phyloP scores from a whole-genome alignment of 2,329 filamentous ascomycete species.

The Harringtonia lauricola region DNA sequence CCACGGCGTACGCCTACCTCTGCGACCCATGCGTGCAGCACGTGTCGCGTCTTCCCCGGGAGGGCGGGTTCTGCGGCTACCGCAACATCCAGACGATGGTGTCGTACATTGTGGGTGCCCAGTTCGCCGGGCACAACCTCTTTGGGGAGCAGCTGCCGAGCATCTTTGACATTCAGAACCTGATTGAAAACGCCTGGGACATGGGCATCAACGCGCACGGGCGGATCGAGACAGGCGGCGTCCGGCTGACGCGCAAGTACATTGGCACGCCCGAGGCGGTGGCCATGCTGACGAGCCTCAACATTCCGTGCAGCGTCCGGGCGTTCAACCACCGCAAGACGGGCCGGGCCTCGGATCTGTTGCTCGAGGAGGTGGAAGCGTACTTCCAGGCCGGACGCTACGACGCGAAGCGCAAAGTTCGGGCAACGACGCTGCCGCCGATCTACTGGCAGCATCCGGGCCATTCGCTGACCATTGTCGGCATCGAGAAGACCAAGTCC shows the following conservation, averaged over 20 bases:
- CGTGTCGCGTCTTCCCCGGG: constrained; percentile 68
- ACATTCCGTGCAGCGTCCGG: constrained; percentile 57
- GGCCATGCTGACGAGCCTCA: constrained; percentile 61
- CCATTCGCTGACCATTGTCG: constrained; percentile 84
- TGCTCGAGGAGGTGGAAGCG: constrained; percentile 57
- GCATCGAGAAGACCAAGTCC: constrained; percentile 59
- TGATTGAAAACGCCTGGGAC: constrained; percentile 85
- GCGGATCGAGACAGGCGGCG: constrained; percentile 72
- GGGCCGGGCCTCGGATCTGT: constrained; percentile 36
- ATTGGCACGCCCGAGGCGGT: constrained; percentile 89
- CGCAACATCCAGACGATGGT: constrained; percentile 88
- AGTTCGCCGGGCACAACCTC: constrained; percentile 42
- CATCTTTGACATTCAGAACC: constrained; percentile 73
- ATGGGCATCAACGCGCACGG: constrained; percentile 66
- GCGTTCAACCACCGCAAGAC: constrained; percentile 41
- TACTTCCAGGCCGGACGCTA: constrained; percentile 58
- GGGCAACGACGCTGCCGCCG: constrained; percentile 62
- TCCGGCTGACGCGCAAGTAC: constrained; percentile 83
- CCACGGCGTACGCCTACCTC: constrained; percentile 62
- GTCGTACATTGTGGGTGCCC: constrained; percentile 59
- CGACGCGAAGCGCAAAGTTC: constrained; percentile 48
- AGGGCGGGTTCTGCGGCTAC: constrained; percentile 91
- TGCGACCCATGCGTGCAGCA: constrained; percentile 69
- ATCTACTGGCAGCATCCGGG: constrained; percentile 85
- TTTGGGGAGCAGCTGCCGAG: constrained; percentile 57